These are phyloP conservation scores for Penicillium sp. DNA, from an alignment of 2,329 filamentous ascomycete species.

Conservation along the genomic window DNA sequence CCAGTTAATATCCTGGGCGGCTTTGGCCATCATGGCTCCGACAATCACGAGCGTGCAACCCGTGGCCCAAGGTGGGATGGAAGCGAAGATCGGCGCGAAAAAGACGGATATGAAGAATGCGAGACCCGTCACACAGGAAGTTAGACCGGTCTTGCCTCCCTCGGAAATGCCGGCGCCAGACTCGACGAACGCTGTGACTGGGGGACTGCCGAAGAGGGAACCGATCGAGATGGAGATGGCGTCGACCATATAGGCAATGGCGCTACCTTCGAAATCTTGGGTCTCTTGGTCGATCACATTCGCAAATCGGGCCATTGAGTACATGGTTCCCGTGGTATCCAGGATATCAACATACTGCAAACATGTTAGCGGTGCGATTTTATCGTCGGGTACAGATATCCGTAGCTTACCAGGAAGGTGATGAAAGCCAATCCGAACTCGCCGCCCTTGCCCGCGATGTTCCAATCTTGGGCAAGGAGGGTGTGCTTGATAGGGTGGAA, in stretches of 20 bases:
- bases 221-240: slow-evolving; percentile 76
- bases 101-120: slow-evolving; percentile 86
- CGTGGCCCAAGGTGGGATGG: slow-evolving; percentile 84
- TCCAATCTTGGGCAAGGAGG: slow-evolving; percentile 70
- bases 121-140: slow-evolving; percentile 70
- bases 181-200: slow-evolving; percentile 83
- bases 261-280: slow-evolving; percentile 82
- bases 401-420: slow-evolving; percentile 61
- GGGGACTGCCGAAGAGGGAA: slow-evolving; percentile 70
- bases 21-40: slow-evolving; percentile 78
- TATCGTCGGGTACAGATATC: background rate
- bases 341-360: slow-evolving; percentile 75
- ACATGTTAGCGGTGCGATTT: background rate
- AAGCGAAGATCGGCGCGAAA: slow-evolving; percentile 86
- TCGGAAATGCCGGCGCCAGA: slow-evolving; percentile 88
- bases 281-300: slow-evolving; percentile 75
- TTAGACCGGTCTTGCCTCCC: slow-evolving; percentile 80
- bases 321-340: slow-evolving; percentile 79
- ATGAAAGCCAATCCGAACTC: slow-evolving; percentile 81
- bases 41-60: slow-evolving; percentile 84
- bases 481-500: slow-evolving; percentile 73
- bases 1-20: slow-evolving; percentile 85
- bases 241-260: slow-evolving; percentile 77
- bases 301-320: slow-evolving; percentile 83
- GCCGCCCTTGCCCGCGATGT: slow-evolving; percentile 62